Evolutionary conservation across 805 yeast genomes (phyloP), one percentile per base, ranked within the genome.

Genomic region (Schwanniomyces vanrijiae): DNA sequence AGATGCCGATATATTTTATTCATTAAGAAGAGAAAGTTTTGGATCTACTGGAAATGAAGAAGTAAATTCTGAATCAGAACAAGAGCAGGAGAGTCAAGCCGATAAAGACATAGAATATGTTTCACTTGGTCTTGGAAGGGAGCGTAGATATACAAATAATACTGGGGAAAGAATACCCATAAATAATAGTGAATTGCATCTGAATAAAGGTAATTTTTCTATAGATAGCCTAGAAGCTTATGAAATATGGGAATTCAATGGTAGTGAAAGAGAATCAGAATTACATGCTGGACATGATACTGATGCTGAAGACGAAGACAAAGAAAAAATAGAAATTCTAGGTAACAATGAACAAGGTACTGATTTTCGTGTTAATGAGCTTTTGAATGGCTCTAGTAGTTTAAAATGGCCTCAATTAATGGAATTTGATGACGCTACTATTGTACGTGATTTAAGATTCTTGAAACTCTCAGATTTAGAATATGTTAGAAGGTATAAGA

Each of bases 401-500:
- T 45, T 53, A 14, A 50, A 45, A 21, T 48, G 62, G 9, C 59
- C 20, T 6, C 18, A 14, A 31, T 6, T 6, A 31, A 16, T 31
- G 35, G 35, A 67, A 45, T 76, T 69, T 45, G 52, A 57, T 19
- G 78, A 75, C 53, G 47, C 68, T 28, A 51, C 62, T 26, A 43
- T 37, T 14, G 52, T 77, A 10, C 46, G 49, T 0, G 55, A 57
- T 34, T 49, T 59, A 2, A 69, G 66, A 2, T 46, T 57, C 3
- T 47, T 48, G 8, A 54, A 49, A 24, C 47, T 71, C 19, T 22
- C 34, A 9, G 54, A 54, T 5, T 48, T 67, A 11, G 62, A 58
- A 10, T 50, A 50, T 13, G 64, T 70, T 1, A 58, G 72, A 42
- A 65, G 62, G 49, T 76, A 66, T 53, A 76, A 76, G 50, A 75